Percentiles rank a stretch among this genome's conserved stretches.
Evolutionary conservation across 345 rosid genomes (phyloP).

Genomic region (Firmiana major): DNA sequence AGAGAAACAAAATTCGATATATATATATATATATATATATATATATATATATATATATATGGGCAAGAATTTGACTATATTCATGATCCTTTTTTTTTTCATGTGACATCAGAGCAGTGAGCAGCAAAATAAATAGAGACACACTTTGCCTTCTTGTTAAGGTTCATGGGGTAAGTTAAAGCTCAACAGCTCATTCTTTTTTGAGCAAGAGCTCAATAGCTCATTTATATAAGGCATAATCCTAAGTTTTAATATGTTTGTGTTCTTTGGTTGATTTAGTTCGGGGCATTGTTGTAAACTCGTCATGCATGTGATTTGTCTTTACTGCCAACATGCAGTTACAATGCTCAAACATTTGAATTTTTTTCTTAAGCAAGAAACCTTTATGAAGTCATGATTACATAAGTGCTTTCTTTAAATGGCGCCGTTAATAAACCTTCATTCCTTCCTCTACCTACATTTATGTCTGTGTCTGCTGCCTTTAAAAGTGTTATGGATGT

Average conservation of each 20-base stretch:
- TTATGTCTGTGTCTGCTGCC: background rate
- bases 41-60: too few species aligned
- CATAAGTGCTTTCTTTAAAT: background rate
- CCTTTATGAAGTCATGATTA: background rate
- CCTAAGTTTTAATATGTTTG: background rate
- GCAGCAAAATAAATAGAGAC: constrained; percentile 56
- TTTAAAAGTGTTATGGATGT: background rate
- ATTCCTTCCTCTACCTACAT: background rate
- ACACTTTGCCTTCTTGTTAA: constrained; percentile 58
- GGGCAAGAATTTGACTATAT: background rate
- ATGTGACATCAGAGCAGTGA: constrained; percentile 51
- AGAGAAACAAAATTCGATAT: background rate
- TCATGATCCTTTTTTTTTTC: background rate
- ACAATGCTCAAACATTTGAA: background rate
- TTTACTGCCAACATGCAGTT: background rate
- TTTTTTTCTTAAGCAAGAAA: background rate
- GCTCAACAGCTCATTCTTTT: background rate
- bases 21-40: too few species aligned
- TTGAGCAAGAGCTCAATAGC: background rate
- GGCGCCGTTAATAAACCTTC: background rate
- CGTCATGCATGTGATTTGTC: background rate
- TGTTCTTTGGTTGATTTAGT: background rate
- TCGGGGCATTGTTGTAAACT: background rate
- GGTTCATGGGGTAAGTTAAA: constrained; percentile 52
- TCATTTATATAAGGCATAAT: background rate